Evolutionary conservation across 2,329 filamentous ascomycete species (phyloP), one percentile per base, ranked within the genome.

Genomic region (Lachnellula occidentalis): DNA sequence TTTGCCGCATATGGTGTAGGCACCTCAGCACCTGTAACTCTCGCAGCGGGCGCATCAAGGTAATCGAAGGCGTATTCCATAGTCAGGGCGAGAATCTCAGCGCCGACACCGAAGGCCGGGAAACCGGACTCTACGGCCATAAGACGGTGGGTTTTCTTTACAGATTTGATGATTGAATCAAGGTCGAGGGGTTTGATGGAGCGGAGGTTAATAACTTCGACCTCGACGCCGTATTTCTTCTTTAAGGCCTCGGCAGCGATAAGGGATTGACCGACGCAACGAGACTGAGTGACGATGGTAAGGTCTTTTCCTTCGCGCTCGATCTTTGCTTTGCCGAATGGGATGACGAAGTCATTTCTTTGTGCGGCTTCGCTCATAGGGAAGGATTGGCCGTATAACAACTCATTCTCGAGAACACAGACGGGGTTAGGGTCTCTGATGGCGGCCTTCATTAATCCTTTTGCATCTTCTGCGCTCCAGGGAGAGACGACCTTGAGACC

Each of bases 51-150:
- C 54, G 91, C 90, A 69, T 96, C 86, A 62, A 99, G 87, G 78
- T 95, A 97, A 78, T 99, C 94, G 71, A 97, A 99, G 61, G 84
- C 92, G 74, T 97, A 99, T 77, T 99, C 94, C 87, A 95, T 95
- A 60, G 90, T 86, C 58, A 96, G 79, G 57, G 94, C 94, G 61
- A 99, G 83, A 67, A 99, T 91, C 78, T 99, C 94, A 55, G 92
- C 83, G 56, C 86, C 83, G 64, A 99, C 90, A 72, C 94, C 94
- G 71, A 92, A 99, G 68, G 90, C 89, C 60, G 94, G 94, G 83
- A 92, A 99, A 62, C 92, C 94, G 54, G 91, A 96, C 77, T 97
- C 92, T 65, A 99, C 90, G 42, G 85, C 85, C 73, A 99, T 81
- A 60, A 99, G 83, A 69, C 87, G 88, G 72, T 89, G 87, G 17